Base-by-base conservation (phyloP, 768 basidiomycete species). In the Floccularia luteovirens region DNA sequence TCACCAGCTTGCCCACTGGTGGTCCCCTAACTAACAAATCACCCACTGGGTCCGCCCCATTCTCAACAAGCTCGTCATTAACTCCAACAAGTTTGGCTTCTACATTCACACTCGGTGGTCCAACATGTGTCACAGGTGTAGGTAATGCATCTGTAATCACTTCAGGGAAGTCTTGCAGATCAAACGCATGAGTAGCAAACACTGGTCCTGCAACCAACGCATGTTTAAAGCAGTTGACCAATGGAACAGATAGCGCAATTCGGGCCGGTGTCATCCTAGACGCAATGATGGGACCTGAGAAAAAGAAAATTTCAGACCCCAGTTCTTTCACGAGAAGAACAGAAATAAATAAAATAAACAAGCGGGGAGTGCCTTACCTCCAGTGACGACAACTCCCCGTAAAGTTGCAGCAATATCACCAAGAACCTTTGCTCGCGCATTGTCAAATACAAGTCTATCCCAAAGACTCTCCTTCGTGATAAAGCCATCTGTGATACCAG, bases 101-200 rank as follows among this genome's bases (percentile, higher is more conserved):
- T 0, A 91, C 66, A 51, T 93, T 93, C 39, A 81, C 69, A n/a
- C 79, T 74, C 2, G 93, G 92, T 2, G 90, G 81, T 3, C 91
- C 92, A 10, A 76, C 74, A 49, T 72, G 72, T 3, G 71, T 69
- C 22, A 59, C 49, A 1, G 55, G 40, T 25, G 62, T 58, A 4
- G 48, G 43, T 3, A 58, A 48, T 14, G 58, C 56, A n/a, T 57
- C 57, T 0, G 54, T 53, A 1, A 53, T 44, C 3, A 45, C 41
- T 3, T 57, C 49, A 2, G 74, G 68, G 56, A 90, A 77, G 8
- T 79, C 70, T 59, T 96, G 92, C 19, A 96, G 58, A 56, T 97
- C 92, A 39, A 89, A 74, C 5, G 86, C 79, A 52, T 93, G 86
- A 5, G 87, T 76, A 4, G 87, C 85, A 32, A 92, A 71, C 21